Base-by-base conservation (phyloP, 2,329 filamentous ascomycete species). In the Sclerotinia subarctica region DNA sequence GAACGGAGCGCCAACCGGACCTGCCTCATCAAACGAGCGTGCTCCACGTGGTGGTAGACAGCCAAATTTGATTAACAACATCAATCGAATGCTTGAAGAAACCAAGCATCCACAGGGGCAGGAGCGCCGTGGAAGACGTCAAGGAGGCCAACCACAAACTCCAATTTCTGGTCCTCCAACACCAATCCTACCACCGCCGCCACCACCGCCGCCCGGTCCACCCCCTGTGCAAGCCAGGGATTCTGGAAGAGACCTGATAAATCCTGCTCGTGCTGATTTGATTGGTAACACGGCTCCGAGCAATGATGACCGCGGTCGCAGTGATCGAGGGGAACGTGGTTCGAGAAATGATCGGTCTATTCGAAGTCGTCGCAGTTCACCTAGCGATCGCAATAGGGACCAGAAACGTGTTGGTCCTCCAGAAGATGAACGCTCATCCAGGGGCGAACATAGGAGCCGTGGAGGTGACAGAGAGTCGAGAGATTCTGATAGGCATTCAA, bases 41-140 rank as follows among this genome's bases (percentile, higher is more conserved):
- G 53, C 68, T 38, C 69, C 76, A 57, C 73, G 75, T 26, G 78
- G 75, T 71, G 72, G 81, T 66, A 76, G 86, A 68, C 85, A 88
- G 72, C 79, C 89, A 42, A 83, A 83, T 17, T 83, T 84, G 57
- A 88, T 90, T 69, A 87, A 88, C 72, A 86, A 78, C 70, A 85
- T 82, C 63, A 68, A 68, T 32, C 66, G 66, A 26, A 57, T 58
- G 52, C 44, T 68, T 26, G 53, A 58, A 49, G 80, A 88, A 5
- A 81, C 82, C 0, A 82, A 74, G 74, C 76, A 84, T 73, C 71
- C 80, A 74, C 79, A 79, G 75, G 77, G 74, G 32, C 79, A 72
- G 35, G 72, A 76, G 32, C 72, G 74, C 58, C 76, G 77, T 64
- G 72, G 73, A n/a, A 73, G 77, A 54, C 78, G 73, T 51, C 73